Evolutionary conservation across 2,329 filamentous ascomycete genomes (phyloP).

Genomic region (Mollisiaceae sp.): DNA sequence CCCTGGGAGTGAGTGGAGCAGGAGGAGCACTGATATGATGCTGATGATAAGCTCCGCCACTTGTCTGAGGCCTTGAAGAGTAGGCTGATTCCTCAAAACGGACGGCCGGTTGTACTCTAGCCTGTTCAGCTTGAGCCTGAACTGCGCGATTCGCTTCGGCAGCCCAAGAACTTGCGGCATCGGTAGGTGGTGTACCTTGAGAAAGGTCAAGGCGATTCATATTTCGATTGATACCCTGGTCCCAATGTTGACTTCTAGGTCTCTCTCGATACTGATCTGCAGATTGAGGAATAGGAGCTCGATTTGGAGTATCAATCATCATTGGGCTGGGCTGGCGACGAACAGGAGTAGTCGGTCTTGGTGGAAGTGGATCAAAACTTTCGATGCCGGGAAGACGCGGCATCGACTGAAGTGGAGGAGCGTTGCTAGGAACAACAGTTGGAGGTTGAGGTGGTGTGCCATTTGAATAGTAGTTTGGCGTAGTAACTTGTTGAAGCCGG

Average conservation of each 20-base stretch:
- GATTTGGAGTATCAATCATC: conserved; percentile 64
- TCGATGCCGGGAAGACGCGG: conserved; percentile 83
- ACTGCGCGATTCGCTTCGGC: conserved; percentile 61
- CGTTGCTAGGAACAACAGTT: conserved; percentile 37
- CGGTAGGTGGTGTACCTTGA: conserved; percentile 54
- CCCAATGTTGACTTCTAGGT: conserved; percentile 57
- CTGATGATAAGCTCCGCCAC: conserved; percentile 49
- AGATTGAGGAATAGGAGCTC: conserved; percentile 20
- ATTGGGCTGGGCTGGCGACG: conserved; percentile 75
- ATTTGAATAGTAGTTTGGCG: conserved; percentile 61
- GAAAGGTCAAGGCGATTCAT: conserved; percentile 71
- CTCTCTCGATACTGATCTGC: conserved; percentile 49
- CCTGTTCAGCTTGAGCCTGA: conserved; percentile 58
- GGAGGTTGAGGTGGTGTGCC: conserved; percentile 36
- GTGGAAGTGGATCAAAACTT: conserved; percentile 81
- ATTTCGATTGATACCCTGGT: conserved; percentile 68
- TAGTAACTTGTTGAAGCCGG: conserved; percentile 76
- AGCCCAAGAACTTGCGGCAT: conserved; percentile 61
- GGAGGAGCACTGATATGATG: conserved; percentile 65
- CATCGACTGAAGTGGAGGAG: conserved; percentile 57
- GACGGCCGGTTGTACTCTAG: conserved; percentile 52
- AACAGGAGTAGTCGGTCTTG: conserved; percentile 65
- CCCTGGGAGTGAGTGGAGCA: conserved; percentile 59
- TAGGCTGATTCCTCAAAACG: conserved; percentile 59
- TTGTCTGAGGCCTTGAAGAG: conserved; percentile 41